phyloP scores from a whole-genome alignment of 805 yeast genomes.

The Wickerhamiella kazuoi region DNA sequence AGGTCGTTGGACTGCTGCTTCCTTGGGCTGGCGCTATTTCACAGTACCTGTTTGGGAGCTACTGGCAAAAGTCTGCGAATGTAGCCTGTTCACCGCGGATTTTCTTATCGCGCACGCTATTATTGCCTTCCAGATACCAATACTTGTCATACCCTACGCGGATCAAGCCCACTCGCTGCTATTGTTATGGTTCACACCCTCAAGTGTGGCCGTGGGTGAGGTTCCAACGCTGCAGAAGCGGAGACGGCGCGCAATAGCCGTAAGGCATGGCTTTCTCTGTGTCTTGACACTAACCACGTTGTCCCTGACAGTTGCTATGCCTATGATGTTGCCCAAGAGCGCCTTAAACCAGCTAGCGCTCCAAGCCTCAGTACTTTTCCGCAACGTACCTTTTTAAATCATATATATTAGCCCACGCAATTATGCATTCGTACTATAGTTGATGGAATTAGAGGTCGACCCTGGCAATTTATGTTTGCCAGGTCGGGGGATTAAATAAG shows the following conservation, averaged over 20 bases:
- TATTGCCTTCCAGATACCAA: slow-evolving; percentile 65
- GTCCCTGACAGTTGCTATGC: too few species aligned
- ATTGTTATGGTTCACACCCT: slow-evolving; percentile 90
- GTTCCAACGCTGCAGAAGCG: slow-evolving; percentile 74
- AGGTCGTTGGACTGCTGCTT: slow-evolving; percentile 34
- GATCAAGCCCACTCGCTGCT: slow-evolving; percentile 86
- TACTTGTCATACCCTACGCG: slow-evolving; percentile 57
- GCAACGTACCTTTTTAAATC: too few species aligned
- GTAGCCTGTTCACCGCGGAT: slow-evolving; percentile 83
- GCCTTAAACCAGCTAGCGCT: too few species aligned
- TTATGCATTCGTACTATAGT: too few species aligned
- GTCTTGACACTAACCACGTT: not conserved
- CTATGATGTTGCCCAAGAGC: too few species aligned
- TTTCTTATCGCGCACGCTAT: slow-evolving; percentile 70
- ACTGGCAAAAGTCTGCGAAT: slow-evolving; percentile 66
- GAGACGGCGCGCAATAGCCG: slow-evolving; percentile 31
- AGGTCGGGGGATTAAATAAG: slow-evolving; percentile 15
- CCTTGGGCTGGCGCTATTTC: slow-evolving; percentile 67
- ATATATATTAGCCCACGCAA: too few species aligned
- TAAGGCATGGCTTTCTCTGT: slow-evolving; percentile 4
- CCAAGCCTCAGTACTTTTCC: too few species aligned
- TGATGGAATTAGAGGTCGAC: too few species aligned
- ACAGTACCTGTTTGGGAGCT: slow-evolving; percentile 70
- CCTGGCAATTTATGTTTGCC: slow-evolving; percentile 3
- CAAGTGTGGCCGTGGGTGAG: slow-evolving; percentile 46